Evolutionary conservation across 306 rosid species (phyloP), one percentile per base, ranked within the genome.

Genomic region (Cajanus cajan): DNA sequence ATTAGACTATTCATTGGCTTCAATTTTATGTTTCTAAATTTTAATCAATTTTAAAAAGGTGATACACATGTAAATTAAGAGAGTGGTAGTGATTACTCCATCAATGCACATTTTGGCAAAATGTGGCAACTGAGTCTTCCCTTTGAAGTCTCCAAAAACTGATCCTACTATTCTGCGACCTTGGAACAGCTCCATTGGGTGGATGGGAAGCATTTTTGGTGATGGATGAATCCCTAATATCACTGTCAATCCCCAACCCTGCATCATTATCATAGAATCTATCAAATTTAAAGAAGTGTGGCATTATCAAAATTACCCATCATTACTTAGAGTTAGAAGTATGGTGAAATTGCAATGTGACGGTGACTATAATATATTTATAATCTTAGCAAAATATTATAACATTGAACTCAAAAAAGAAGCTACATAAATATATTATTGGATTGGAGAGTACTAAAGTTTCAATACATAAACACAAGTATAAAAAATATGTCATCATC

Each of bases 211-310:
- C 88, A 83, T 40, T 22, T 65, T 73, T 45, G 98, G 97, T 55
- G 86, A 54, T 64, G 83, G 0, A 74, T 90, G 97, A 61, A 91
- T 78, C 65, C 98, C 98, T 82, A 93, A n/a, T 13, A 91, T 10
- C 70, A 90, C 93, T 0, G 93, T 83, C 50, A 84, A 81, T 25
- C 98, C 98, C 92, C 97, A 93, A 28, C 98, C 98, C 98, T 93
- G 73, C 73, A 68, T 57, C 47, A 66, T 51, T 34, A 22, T 22
- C 18, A 19, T 12, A 52, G 18, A 28, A 28, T 28, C 31, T 28
- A 28, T 28, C 3, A 28, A 28, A 28, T 28, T n/a, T n/a, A n/a
- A n/a, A n/a, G n/a, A n/a, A n/a, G n/a, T n/a, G n/a, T n/a, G n/a
- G n/a, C n/a, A n/a, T n/a, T n/a, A n/a, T 44, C 55, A 48, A 45